phyloP scores from a whole-genome alignment of 495 filamentous ascomycete genomes.

The Xylaria bambusicola region DNA sequence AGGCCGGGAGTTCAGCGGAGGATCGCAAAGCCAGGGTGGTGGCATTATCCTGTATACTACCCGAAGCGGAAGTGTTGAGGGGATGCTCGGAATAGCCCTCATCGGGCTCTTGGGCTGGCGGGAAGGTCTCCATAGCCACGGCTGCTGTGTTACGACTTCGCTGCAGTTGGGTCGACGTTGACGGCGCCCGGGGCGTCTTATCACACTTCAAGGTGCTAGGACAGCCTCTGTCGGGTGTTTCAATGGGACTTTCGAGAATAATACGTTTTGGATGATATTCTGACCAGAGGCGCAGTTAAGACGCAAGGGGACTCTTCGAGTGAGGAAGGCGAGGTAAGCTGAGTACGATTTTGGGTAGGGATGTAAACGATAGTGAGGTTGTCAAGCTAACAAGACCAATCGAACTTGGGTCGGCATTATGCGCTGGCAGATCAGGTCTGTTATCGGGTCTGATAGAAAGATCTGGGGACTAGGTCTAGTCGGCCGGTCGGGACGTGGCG shows the following conservation, averaged over 20 bases:
- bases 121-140: constrained; percentile 37
- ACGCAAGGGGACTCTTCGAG: no score
- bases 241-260: neutral
- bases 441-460: neutral
- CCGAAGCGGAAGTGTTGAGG: constrained; percentile 43
- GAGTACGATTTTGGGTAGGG: constrained; percentile 9
- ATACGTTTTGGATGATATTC: neutral
- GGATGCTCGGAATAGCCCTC: constrained; percentile 63
- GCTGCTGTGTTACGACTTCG: neutral
- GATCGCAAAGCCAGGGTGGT: constrained; percentile 28
- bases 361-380: neutral
- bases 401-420: constrained; percentile 1
- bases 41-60: constrained; percentile 25
- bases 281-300: neutral
- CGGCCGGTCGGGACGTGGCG: neutral
- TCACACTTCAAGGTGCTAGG: neutral
- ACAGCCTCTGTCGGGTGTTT: neutral
- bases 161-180: neutral
- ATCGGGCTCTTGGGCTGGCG: constrained; percentile 48
- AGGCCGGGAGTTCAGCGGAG: constrained; percentile 41
- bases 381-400: constrained; percentile 14
- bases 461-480: no score
- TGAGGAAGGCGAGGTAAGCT: no score
- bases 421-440: constrained; percentile 9
- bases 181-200: constrained; percentile 2